Evolutionary conservation across 495 filamentous ascomycete genomes (phyloP).

Genomic region (Sabuloglossum arenarium): DNA sequence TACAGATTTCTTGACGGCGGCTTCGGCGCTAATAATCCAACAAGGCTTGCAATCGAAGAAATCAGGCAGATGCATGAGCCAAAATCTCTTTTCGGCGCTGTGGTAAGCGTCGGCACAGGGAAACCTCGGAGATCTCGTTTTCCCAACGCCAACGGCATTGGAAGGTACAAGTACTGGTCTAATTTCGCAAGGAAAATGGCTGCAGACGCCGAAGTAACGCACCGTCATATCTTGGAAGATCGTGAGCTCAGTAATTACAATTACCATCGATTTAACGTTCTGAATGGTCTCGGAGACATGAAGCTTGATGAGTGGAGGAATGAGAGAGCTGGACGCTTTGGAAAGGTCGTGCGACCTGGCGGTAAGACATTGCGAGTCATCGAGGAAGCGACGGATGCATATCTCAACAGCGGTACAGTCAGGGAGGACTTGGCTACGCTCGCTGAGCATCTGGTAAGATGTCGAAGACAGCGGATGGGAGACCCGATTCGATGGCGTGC

Average conservation of each 20-base stretch:
- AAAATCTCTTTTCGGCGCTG: not conserved
- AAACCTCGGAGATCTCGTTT: not conserved
- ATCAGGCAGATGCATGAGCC: not conserved
- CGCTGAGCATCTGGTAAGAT: too few species aligned
- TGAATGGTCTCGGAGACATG: not conserved
- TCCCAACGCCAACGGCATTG: not conserved
- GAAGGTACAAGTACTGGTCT: not conserved
- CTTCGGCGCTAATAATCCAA: slow-evolving; percentile 5
- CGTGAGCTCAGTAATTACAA: too few species aligned
- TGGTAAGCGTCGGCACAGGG: slow-evolving; percentile 2
- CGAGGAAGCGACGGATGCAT: too few species aligned
- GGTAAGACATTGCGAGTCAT: too few species aligned
- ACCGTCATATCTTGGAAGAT: too few species aligned
- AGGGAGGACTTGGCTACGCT: too few species aligned
- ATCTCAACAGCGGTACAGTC: too few species aligned
- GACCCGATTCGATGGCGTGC: too few species aligned
- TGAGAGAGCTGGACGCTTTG: not conserved
- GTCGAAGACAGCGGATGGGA: too few species aligned
- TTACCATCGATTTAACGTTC: not conserved
- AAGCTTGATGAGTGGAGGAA: not conserved
- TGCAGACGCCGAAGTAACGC: not conserved
- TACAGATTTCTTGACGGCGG: slow-evolving; percentile 1
- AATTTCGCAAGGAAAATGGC: not conserved
- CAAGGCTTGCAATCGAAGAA: not conserved
- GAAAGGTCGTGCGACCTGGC: too few species aligned